Base-by-base conservation (phyloP, 306 rosid species). In the Quercus bicolor region DNA sequence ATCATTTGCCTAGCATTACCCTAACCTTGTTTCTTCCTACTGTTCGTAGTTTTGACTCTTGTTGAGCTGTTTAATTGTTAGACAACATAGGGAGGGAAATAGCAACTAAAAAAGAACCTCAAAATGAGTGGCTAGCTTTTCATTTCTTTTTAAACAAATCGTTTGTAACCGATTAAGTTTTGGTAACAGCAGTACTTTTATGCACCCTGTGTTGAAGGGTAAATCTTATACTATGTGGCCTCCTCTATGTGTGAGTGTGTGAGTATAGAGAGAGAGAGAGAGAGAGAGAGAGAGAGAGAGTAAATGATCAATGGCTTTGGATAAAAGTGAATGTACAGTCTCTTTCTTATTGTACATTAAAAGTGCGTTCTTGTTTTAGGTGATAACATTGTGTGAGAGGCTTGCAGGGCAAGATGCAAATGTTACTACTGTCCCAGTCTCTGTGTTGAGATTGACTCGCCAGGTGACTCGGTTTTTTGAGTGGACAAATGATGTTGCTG, bases 401-500 rank as follows among this genome's bases (percentile, higher is more conserved):
- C 97, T 95, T 70, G 98, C 98, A 0, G 98, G 98, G 76, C 98
- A 91, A 82, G 98, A 93, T 86, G 98, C 98, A 65, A 95, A 95
- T 86, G 93, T 93, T 20, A 95, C 98, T 20, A 91, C 88, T 12
- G 98, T 95, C 78, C 98, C 98, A 0, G 98, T 93, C 82, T 90
- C 98, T 31, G 83, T 95, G 76, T 89, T 92, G 78, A 95, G 98
- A 81, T 77, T 93, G 56, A 91, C 98, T 75, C 94, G 98, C 66
- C 98, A 91, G 78, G 70, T 95, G 79, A 93, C 98, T 11, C 89
- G 93, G 40, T 78, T 92, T 68, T 95, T 95, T 81, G 96, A 92
- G 87, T 95, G 98, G 97, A 95, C 98, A 73, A 93, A 79, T 83
- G 98, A 95, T 87, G 98, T 95, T 84, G 98, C 98, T 55, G 97